A percentile compares a stretch with the other conserved stretches of the same genome.
Evolutionary conservation across 73 alveolate species (phyloP).

Genomic region (Paraurostyla sp.): DNA sequence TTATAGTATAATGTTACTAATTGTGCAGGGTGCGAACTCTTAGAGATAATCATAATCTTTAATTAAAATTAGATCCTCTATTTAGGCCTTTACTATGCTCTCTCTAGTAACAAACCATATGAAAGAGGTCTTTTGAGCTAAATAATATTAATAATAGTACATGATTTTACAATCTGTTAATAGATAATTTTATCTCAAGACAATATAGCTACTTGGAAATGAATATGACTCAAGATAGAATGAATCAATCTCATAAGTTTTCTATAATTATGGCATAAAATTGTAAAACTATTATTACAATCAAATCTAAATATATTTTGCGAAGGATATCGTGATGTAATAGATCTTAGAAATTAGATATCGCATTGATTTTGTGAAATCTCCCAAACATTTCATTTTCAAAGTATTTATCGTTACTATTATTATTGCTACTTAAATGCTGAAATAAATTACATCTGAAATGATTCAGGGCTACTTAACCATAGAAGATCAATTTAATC

Average conservation of each 20-base stretch:
- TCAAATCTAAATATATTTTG: background rate
- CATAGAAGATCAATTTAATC: conserved; percentile 19
- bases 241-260: background rate
- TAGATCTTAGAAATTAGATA: background rate
- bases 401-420: background rate
- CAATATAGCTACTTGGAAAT: conserved; percentile 21
- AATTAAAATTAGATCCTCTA: background rate
- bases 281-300: too few relatives aligned
- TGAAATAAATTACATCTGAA: background rate
- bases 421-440: background rate
- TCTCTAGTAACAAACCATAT: conserved; percentile 43
- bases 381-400: conserved; percentile 22
- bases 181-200: background rate
- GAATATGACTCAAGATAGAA: background rate
- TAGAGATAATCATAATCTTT: conserved; percentile 36
- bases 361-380: background rate
- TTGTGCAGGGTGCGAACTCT: conserved; percentile 38
- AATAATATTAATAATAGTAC: too few relatives aligned
- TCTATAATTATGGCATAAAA: background rate
- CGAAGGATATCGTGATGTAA: background rate
- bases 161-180: background rate
- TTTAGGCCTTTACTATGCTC: conserved; percentile 17
- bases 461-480: background rate
- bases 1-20: background rate
- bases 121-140: background rate